Conservation (phyloP, 441 rosid species). For the Mallotus repandus region DNA sequence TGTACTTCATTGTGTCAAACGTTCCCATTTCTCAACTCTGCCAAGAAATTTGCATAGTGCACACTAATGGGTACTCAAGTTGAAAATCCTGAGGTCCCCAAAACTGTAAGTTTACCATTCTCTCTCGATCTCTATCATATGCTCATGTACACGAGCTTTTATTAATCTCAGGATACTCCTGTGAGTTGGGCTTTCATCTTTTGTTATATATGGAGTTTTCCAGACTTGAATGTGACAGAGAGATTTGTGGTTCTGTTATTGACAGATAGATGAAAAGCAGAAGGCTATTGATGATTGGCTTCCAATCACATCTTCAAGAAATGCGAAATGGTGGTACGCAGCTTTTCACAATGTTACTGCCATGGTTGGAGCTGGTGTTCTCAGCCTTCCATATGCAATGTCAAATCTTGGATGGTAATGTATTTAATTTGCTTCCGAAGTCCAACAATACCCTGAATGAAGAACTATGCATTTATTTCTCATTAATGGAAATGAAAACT, state of each 20-base stretch:
- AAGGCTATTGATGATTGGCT: slow-evolving; percentile 71
- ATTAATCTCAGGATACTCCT: no score
- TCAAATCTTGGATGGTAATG: slow-evolving; percentile 72
- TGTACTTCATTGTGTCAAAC: not conserved
- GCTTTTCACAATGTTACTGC: slow-evolving; percentile 95
- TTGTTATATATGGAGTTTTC: not conserved
- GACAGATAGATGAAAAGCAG: slow-evolving; percentile 38
- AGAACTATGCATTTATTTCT: not conserved
- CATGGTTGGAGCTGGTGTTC: slow-evolving; percentile 93
- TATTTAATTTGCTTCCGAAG: no score
- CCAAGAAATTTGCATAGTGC: not conserved
- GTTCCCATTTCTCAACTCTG: slow-evolving; percentile 7
- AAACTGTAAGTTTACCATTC: slow-evolving; percentile 21
- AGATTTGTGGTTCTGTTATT: not conserved
- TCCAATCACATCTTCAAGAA: slow-evolving; percentile 70
- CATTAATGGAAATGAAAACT: not conserved
- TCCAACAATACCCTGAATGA: not conserved
- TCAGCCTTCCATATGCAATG: slow-evolving; percentile 86
- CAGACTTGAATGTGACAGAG: not conserved
- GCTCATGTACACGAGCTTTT: not conserved
- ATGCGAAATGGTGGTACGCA: slow-evolving; percentile 88
- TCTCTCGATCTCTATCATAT: not conserved
- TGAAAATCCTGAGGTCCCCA: slow-evolving; percentile 19
- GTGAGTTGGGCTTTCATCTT: no score
- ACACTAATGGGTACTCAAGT: slow-evolving; percentile 32